Conservation (phyloP, 176 grass and related monocot species). For the Stipa capillata region DNA sequence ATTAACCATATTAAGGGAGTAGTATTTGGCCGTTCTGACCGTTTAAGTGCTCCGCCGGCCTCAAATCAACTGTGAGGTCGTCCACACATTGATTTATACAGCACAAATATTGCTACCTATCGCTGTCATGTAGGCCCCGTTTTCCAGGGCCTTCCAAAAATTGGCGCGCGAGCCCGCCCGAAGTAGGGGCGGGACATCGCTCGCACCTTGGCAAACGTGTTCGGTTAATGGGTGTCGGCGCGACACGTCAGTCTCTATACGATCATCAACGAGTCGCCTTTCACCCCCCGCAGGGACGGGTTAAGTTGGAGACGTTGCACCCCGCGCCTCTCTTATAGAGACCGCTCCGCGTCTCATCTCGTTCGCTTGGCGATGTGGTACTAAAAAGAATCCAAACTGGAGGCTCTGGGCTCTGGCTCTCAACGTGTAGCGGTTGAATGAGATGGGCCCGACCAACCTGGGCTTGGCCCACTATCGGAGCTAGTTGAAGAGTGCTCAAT, state of each 20-base stretch:
- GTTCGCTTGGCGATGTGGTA: neutral
- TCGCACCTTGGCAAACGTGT: conserved; percentile 32
- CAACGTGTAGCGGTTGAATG: too few species aligned
- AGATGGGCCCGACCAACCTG: neutral
- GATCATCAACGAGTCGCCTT: conserved; percentile 63
- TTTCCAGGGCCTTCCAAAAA: conserved; percentile 56
- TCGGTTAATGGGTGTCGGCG: conserved; percentile 43
- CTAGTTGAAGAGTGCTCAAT: too few species aligned
- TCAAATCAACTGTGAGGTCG: too few species aligned
- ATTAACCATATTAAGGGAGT: too few species aligned
- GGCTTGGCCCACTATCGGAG: neutral
- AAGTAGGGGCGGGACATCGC: conserved; percentile 50
- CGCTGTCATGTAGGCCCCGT: conserved; percentile 36
- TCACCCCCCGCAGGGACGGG: conserved; percentile 53
- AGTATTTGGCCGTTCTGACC: too few species aligned
- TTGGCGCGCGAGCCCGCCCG: conserved; percentile 37
- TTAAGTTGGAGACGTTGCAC: rapidly evolving
- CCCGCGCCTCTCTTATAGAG: neutral
- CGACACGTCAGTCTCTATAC: conserved; percentile 54
- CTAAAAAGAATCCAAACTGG: neutral
- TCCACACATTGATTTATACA: too few species aligned
- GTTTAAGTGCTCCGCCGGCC: too few species aligned
- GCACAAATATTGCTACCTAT: too few species aligned
- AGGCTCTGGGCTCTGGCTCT: neutral
- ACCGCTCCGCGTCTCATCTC: rapidly evolving